Evolutionary conservation across 495 filamentous ascomycete genomes (phyloP).

Genomic region (Elasticomyces elasticus): DNA sequence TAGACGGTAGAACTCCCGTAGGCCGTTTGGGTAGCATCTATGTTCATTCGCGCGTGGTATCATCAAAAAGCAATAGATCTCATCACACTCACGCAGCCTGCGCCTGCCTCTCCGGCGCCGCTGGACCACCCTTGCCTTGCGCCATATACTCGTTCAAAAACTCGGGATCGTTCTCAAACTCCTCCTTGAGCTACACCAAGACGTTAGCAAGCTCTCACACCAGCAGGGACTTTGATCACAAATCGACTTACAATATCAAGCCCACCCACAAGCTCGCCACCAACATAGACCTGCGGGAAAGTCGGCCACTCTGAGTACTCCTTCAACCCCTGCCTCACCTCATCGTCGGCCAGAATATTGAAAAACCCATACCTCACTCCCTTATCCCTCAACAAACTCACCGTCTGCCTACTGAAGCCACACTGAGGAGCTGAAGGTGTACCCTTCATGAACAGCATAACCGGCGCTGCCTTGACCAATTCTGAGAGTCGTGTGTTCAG

Average conservation of each 20-base stretch:
- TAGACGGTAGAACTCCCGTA: background rate
- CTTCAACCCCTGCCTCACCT: conserved; percentile 92
- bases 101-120: conserved; percentile 6
- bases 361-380: conserved; percentile 96
- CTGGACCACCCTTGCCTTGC: conserved; percentile 12
- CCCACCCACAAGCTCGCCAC: conserved; percentile 77
- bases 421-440: conserved; percentile 87
- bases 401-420: conserved; percentile 85
- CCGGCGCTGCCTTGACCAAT: conserved; percentile 85
- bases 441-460: conserved; percentile 96
- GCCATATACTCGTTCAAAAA: conserved; percentile 65
- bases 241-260: conserved; percentile 81
- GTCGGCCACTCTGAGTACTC: conserved; percentile 95
- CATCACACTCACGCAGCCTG: background rate
- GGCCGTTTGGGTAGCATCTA: background rate
- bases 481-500: conserved; percentile 64
- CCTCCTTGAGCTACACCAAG: conserved; percentile 45
- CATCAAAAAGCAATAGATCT: background rate
- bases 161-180: conserved; percentile 54
- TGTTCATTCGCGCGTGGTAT: background rate
- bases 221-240: background rate
- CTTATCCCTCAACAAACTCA: conserved; percentile 72
- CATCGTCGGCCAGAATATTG: conserved; percentile 95
- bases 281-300: conserved; percentile 80
- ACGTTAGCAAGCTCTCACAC: background rate